A percentile compares a stretch with the other conserved stretches of the same genome.
Evolutionary conservation across 176 grass and related monocot genomes (phyloP).

Genomic region (Triticum monococcum): DNA sequence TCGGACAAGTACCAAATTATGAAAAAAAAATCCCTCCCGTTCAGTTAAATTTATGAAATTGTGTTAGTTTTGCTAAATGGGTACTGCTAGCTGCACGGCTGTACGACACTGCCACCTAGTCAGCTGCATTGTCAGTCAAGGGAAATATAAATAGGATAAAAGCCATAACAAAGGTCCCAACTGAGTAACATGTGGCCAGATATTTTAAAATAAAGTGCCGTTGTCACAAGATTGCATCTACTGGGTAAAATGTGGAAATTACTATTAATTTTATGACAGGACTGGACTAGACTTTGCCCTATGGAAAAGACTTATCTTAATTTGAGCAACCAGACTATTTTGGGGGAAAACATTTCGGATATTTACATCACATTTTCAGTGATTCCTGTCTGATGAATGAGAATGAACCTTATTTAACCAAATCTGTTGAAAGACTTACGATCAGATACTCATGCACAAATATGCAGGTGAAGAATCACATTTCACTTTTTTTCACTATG

Average conservation of each 20-base stretch:
- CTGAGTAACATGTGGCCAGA: not conserved
- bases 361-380: not conserved
- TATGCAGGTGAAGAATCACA: not conserved
- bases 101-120: not conserved
- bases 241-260: not conserved
- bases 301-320: not conserved
- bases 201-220: not conserved
- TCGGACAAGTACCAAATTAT: not conserved
- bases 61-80: not conserved
- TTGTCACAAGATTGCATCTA: not conserved
- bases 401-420: not conserved
- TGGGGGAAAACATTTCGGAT: not conserved
- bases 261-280: not conserved
- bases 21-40: not conserved
- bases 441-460: not conserved
- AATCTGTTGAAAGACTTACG: not conserved
- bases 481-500: not conserved
- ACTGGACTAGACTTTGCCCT: not conserved
- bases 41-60: not conserved
- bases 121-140: not conserved
- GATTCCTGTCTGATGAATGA: too few species aligned
- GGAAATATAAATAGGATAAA: not conserved
- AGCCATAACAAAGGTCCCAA: not conserved
- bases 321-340: not conserved
- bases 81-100: not conserved